Percentiles rank a stretch among this genome's conserved stretches.
phyloP scores from a whole-genome alignment of 352 stramenopile genomes.

The Pythium dissimile region DNA sequence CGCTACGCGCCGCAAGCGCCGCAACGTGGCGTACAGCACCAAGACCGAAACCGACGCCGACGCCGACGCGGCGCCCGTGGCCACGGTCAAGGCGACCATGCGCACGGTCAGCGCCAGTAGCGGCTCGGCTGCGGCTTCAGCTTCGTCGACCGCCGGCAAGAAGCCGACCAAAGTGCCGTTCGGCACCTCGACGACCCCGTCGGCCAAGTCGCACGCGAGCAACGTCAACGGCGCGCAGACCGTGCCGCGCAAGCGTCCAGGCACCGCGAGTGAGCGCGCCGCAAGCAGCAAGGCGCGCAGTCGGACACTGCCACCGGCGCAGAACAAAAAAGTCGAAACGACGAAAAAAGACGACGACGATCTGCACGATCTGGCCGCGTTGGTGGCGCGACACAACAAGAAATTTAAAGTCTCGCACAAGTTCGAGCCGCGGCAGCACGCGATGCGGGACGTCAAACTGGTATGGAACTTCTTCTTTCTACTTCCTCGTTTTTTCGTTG shows the following conservation, averaged over 20 bases:
- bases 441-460: constrained; percentile 66
- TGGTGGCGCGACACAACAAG: constrained; percentile 75
- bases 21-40: constrained; percentile 12
- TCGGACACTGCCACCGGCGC: background rate
- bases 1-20: constrained; percentile 4
- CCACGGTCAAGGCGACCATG: constrained; percentile 10
- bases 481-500: too few species aligned
- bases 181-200: constrained; percentile 10
- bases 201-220: background rate
- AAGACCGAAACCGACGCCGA: too few species aligned
- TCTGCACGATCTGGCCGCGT: constrained; percentile 41
- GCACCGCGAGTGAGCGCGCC: too few species aligned
- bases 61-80: background rate
- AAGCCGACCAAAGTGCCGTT: constrained; percentile 21
- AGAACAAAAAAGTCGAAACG: background rate
- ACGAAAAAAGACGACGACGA: constrained; percentile 9
- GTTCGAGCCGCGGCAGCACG: constrained; percentile 78
- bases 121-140: too few species aligned
- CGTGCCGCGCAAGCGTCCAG: constrained; percentile 2
- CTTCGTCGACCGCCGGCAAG: too few species aligned
- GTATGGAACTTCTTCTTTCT: too few species aligned
- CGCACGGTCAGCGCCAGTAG: constrained; percentile 15
- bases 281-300: background rate
- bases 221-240: background rate
- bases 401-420: constrained; percentile 69